Evolutionary conservation across 352 stramenopile genomes (phyloP), one percentile per base, ranked within the genome.

Genomic region (Globisporangium lucens): DNA sequence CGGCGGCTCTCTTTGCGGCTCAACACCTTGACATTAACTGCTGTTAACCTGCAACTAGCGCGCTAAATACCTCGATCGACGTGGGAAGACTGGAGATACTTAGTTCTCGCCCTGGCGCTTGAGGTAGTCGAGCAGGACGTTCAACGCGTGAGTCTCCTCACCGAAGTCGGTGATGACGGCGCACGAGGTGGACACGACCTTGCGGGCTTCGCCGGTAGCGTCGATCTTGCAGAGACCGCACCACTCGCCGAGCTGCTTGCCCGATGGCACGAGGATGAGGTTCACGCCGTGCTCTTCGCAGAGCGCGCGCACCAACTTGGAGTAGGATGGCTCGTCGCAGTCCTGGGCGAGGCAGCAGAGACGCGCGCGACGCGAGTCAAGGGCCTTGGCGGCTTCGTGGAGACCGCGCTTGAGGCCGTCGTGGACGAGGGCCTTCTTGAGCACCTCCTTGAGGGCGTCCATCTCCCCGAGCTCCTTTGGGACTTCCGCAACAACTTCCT

Each of bases 311-410:
- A 99, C 97, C 73, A 99, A 91, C 87, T 99, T 99, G 77, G 95
- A 98, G 96, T 99, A 99, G 81, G 98, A 98, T 57, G 97, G 96
- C 80, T 99, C 98, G 81, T 99, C 98, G 89, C 98, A 99, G 89
- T 99, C 97, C 83, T 99, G 98, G 70, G 98, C 93, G 56, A 99
- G 93, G 83, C 96, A 99, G 90, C 98, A 99, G 57, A 99, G 89
- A 73, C 97, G 96, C 51, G 98, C 98, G 64, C 96, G 94, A 75
- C 95, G 94, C 63, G 96, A 97, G 83, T 99, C 98, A 69, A 99
- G 93, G 35, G 96, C 98, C 93, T 99, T 99, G 75, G 95, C 96
- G 72, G 96, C 98, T 87, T 99, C 97, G 80, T 99, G 98, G 68
- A 99, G 93, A 61, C 98, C 98, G 75, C 98, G 98, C 82, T 98